These are phyloP conservation scores for Eucalyptus pauciflora DNA, from an alignment of 345 rosid genomes.

Conservation along the genomic window DNA sequence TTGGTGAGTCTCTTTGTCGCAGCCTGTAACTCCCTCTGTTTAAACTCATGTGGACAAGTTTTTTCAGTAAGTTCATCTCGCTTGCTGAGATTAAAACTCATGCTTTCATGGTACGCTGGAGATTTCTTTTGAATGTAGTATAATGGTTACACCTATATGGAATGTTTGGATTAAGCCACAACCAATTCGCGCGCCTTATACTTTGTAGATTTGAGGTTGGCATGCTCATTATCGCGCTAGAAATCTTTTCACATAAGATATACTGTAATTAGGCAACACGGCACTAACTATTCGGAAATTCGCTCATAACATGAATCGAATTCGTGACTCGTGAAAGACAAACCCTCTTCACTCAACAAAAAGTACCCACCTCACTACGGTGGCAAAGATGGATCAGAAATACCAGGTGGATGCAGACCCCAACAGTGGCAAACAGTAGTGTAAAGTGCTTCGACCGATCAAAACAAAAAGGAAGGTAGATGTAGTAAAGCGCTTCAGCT, in stretches of 20 bases:
- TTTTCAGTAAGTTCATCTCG: not conserved
- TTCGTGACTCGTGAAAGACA: not conserved
- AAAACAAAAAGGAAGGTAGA: not conserved
- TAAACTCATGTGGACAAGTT: not conserved
- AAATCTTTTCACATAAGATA: not conserved
- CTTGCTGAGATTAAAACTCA: not conserved
- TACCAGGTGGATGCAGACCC: not conserved
- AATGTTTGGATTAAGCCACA: not conserved
- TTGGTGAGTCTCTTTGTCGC: not conserved
- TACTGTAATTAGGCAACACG: not conserved
- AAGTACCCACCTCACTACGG: not conserved
- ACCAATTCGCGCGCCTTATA: rapidly evolving
- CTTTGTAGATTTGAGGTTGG: not conserved
- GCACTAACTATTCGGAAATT: rapidly evolving
- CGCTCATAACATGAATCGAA: rapidly evolving
- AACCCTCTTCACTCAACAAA: not conserved
- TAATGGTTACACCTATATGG: not conserved
- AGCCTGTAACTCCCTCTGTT: not conserved
- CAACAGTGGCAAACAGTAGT: not conserved
- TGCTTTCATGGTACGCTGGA: not conserved
- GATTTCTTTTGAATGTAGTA: not conserved
- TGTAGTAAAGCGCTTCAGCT: not conserved
- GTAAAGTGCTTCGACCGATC: not conserved
- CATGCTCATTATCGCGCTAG: rapidly evolving
- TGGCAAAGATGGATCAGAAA: not conserved